These are phyloP conservation scores for Fusarium sp. DNA, from an alignment of 2,329 filamentous ascomycete species.

Conservation along the genomic window DNA sequence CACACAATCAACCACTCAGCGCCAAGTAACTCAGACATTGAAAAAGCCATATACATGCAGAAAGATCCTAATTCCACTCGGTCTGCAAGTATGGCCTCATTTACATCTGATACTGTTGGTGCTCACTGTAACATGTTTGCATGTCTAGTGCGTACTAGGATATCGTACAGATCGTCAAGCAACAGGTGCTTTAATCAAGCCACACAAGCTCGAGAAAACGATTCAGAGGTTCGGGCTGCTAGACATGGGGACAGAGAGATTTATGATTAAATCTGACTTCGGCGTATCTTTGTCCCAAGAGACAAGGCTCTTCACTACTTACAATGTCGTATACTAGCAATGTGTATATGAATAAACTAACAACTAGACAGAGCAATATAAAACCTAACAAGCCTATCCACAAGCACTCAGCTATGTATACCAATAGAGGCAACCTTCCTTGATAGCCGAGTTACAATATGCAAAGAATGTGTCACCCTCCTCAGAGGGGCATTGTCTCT, in stretches of 20 bases:
- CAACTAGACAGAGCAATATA: neutral
- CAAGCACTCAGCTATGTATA: neutral
- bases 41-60: neutral
- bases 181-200: neutral
- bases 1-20: constrained; percentile 1
- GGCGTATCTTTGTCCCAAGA: neutral
- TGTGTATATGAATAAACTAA: neutral
- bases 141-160: neutral
- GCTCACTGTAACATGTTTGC: neutral
- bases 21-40: neutral
- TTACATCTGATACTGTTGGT: neutral
- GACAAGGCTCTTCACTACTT: neutral
- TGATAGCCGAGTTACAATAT: neutral
- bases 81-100: neutral
- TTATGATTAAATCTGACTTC: neutral
- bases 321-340: too few species aligned
- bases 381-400: neutral
- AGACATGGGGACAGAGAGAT: rapidly evolving
- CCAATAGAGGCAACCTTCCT: neutral
- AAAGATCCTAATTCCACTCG: neutral
- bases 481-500: constrained; percentile 13
- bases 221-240: neutral
- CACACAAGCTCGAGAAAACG: neutral
- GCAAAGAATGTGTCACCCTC: neutral
- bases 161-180: neutral